phyloP scores from a whole-genome alignment of 2,329 filamentous ascomycete genomes.

The Hymenoscyphus infarciens region DNA sequence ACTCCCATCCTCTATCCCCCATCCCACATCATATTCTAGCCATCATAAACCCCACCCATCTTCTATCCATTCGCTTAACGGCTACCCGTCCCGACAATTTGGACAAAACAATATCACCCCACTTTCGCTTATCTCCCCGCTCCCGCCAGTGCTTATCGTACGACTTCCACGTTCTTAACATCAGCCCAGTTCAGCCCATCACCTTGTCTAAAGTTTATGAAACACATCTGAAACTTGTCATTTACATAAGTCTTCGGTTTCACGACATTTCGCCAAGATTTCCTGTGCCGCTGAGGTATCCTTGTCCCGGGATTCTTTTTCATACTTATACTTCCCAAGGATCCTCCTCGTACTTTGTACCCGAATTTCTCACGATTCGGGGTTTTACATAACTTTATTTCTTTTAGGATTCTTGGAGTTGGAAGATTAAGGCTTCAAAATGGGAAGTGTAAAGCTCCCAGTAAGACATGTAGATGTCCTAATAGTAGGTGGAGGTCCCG shows the following conservation, averaged over 20 bases:
- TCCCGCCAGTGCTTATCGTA: neutral
- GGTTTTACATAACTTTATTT: neutral
- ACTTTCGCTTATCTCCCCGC: neutral
- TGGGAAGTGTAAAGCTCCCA: neutral
- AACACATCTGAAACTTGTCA: neutral
- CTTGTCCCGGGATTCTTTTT: neutral
- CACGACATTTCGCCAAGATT: neutral
- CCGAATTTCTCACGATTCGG: neutral
- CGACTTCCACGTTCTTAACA: neutral
- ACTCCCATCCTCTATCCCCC: no score
- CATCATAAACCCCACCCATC: no score
- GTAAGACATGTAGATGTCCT: conserved; percentile 36
- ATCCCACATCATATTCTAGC: no score
- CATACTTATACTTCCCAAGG: neutral
- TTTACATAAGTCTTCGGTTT: neutral
- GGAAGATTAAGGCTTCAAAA: neutral
- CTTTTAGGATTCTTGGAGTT: neutral
- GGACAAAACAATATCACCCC: neutral
- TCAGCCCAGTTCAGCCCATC: neutral
- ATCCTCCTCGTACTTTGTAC: neutral
- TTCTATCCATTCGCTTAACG: no score
- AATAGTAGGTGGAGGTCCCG: conserved; percentile 44
- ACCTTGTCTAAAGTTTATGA: neutral
- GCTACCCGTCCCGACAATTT: no score
- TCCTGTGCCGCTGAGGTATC: neutral